Percentiles rank a stretch among this genome's conserved stretches.
These are phyloP conservation scores for Geotrichum carabidarum DNA, from an alignment of 1,139 yeast species.

Conservation along the genomic window DNA sequence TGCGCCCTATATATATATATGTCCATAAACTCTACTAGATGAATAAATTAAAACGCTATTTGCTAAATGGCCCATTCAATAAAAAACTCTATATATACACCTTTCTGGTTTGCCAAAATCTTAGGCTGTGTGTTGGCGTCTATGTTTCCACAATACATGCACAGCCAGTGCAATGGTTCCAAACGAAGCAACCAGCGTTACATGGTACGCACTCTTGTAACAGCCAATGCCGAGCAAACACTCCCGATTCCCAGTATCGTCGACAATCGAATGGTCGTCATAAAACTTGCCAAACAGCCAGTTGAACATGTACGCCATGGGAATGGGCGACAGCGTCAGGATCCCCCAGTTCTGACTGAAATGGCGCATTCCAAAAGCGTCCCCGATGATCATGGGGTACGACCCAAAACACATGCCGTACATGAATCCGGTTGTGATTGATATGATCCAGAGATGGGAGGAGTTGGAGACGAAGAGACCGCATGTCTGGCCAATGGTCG, in stretches of 20 bases:
- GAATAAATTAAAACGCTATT: too few species aligned
- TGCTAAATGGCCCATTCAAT: too few species aligned
- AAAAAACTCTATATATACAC: too few species aligned
- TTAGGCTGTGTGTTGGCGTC: neutral
- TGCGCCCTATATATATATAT: too few species aligned
- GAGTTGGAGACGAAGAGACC: conserved; percentile 36
- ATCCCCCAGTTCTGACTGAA: conserved; percentile 82
- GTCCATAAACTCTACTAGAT: too few species aligned
- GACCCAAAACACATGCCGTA: conserved; percentile 79
- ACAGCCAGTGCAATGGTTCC: neutral
- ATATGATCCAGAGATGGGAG: conserved; percentile 47
- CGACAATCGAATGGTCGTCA: conserved; percentile 31
- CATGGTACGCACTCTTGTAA: conserved; percentile 25
- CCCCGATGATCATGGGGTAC: conserved; percentile 75
- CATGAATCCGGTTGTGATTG: conserved; percentile 62
- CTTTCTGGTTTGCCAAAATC: neutral
- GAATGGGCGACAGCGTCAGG: conserved; percentile 42
- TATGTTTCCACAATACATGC: neutral
- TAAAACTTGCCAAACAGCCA: conserved; percentile 39
- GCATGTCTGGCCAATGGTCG: conserved; percentile 39
- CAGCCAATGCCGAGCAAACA: conserved; percentile 27
- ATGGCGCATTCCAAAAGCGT: conserved; percentile 63
- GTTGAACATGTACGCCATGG: conserved; percentile 38
- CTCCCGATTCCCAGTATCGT: conserved; percentile 23
- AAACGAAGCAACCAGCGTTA: conserved; percentile 25